Evolutionary conservation across 192 early-diverging fungal species (phyloP).

Genomic region (Coemansia sp.): DNA sequence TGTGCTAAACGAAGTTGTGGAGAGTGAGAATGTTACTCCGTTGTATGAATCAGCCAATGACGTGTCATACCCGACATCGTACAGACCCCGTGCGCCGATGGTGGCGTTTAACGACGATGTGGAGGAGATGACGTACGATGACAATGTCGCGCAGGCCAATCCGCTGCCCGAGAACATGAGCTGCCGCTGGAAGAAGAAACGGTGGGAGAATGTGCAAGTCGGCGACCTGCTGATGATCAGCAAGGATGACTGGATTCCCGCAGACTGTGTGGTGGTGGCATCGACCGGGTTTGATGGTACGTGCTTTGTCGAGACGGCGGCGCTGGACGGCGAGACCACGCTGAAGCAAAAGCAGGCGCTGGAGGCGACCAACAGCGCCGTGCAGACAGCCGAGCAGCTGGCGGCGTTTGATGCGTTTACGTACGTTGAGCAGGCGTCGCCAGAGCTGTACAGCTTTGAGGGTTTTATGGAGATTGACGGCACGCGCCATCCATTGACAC

Average conservation of each 20-base stretch:
- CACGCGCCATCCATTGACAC: conserved; percentile 65
- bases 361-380: conserved; percentile 56
- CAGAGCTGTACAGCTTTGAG: conserved; percentile 82
- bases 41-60: too few species aligned
- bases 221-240: conserved; percentile 76
- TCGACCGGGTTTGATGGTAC: conserved; percentile 70
- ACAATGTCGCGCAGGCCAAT: conserved; percentile 6
- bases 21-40: too few species aligned
- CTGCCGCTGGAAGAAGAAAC: conserved; percentile 54
- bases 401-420: conserved; percentile 48
- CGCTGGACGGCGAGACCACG: conserved; percentile 88
- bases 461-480: conserved; percentile 67
- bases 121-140: conserved; percentile 20
- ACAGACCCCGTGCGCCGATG: conserved; percentile 10
- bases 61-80: not conserved
- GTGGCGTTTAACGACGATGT: conserved; percentile 46
- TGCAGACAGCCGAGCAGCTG: conserved; percentile 54
- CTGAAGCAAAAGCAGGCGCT: conserved; percentile 80
- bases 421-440: conserved; percentile 71
- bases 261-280: conserved; percentile 73
- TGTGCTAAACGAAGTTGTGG: too few species aligned
- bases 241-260: conserved; percentile 80
- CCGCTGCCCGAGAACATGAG: conserved; percentile 51
- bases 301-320: conserved; percentile 84
- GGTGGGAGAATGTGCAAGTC: conserved; percentile 65